phyloP scores from a whole-genome alignment of 1,284 basidiomycete species.

The Phenoliferia sp. region DNA sequence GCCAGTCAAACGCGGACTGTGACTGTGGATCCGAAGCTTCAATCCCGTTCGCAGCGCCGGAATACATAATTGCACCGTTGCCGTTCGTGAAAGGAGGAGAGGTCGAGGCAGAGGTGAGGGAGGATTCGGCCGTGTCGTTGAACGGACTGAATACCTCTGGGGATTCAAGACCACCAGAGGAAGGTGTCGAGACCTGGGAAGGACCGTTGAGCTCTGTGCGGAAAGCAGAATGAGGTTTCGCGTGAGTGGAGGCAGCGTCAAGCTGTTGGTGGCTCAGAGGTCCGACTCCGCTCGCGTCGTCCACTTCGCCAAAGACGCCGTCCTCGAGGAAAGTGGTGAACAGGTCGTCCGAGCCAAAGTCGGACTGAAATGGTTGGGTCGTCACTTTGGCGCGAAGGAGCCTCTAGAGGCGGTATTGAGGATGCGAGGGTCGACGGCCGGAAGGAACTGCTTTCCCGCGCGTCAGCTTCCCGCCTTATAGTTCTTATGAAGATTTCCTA shows the following conservation, averaged over 20 bases:
- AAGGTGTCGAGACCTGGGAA: slow-evolving; percentile 2
- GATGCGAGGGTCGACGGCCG: too few relatives aligned
- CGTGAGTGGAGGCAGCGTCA: not conserved
- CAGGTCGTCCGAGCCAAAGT: slow-evolving; percentile 6
- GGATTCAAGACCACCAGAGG: slow-evolving; percentile 13
- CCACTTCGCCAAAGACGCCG: not conserved
- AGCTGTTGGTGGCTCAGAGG: not conserved
- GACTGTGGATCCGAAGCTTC: not conserved
- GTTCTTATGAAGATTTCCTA: too few relatives aligned
- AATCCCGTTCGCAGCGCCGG: not conserved
- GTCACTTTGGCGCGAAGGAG: not conserved
- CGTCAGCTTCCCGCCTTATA: too few relatives aligned
- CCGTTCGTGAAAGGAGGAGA: slow-evolving; percentile 7
- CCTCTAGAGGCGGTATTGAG: not conserved
- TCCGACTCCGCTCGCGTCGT: not conserved
- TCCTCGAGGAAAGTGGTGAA: not conserved
- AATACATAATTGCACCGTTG: not conserved
- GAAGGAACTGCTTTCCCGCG: too few relatives aligned
- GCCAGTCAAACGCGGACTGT: not conserved
- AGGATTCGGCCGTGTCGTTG: slow-evolving; percentile 6
- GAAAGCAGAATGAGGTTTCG: not conserved
- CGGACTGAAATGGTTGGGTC: not conserved
- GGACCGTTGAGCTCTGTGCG: not conserved
- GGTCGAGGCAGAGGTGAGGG: slow-evolving; percentile 21
- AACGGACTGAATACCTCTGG: slow-evolving; percentile 3